phyloP scores from a whole-genome alignment of 345 rosid genomes.

The Eucalyptus erythrocorys region DNA sequence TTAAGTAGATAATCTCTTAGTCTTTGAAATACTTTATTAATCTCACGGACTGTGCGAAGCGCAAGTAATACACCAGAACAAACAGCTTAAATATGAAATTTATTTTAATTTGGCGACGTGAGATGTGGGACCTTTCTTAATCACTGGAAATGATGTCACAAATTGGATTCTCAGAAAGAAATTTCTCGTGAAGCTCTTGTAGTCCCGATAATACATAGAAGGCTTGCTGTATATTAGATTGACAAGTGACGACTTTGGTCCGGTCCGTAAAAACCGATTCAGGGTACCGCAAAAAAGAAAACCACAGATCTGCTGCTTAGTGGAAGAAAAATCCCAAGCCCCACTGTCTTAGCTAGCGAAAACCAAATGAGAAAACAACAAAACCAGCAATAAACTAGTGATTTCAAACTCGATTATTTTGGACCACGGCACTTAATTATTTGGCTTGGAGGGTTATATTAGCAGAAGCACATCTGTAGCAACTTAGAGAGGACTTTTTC shows the following conservation, averaged over 20 bases:
- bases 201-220: neutral
- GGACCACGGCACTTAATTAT: neutral
- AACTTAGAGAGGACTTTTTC: neutral
- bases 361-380: neutral
- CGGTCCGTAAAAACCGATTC: neutral
- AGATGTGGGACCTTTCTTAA: neutral
- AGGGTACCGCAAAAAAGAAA: neutral
- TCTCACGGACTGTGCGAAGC: neutral
- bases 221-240: neutral
- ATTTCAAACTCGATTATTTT: neutral
- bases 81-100: neutral
- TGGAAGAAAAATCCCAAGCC: neutral
- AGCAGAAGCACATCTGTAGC: neutral
- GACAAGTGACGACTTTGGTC: neutral
- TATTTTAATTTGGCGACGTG: neutral
- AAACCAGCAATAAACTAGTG: neutral
- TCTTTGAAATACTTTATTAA: neutral
- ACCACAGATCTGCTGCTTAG: neutral
- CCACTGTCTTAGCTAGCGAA: neutral
- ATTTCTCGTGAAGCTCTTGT: neutral
- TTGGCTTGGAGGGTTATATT: neutral
- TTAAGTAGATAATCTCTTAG: neutral
- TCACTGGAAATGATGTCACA: neutral
- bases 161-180: neutral
- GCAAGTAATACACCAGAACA: fast-evolving